Conservation (phyloP, 2,329 filamentous ascomycete species). For the Hypoxylon sp. region DNA sequence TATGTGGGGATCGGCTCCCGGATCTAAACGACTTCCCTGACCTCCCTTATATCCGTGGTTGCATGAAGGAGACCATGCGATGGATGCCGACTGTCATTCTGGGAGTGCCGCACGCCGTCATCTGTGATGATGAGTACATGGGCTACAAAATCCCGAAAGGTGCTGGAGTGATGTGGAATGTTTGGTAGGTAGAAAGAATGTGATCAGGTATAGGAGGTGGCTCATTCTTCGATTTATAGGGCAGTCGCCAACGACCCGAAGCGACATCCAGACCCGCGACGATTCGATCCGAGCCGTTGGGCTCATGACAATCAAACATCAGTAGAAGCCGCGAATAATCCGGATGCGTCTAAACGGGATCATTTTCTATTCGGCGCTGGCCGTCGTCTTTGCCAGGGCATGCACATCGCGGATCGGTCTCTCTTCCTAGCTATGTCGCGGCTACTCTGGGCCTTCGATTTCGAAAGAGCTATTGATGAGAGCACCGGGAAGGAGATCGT, state of each 20-base stretch:
- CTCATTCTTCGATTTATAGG: slow-evolving; percentile 49
- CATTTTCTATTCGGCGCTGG: slow-evolving; percentile 54
- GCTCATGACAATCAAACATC: slow-evolving; percentile 48
- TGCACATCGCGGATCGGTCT: slow-evolving; percentile 54
- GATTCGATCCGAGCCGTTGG: slow-evolving; percentile 60
- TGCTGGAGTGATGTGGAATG: slow-evolving; percentile 59
- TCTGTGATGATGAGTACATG: slow-evolving; percentile 56
- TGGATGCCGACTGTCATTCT: slow-evolving; percentile 62
- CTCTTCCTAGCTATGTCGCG: slow-evolving; percentile 59
- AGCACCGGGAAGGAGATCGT: slow-evolving; percentile 44
- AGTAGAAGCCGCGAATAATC: slow-evolving; percentile 55
- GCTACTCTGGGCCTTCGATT: slow-evolving; percentile 64
- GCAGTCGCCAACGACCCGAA: slow-evolving; percentile 63
- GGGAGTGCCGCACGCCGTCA: slow-evolving; percentile 58
- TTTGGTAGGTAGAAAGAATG: slow-evolving; percentile 53
- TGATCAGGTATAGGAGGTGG: not conserved
- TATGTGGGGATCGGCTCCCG: slow-evolving; percentile 62
- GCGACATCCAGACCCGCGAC: slow-evolving; percentile 58
- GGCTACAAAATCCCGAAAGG: slow-evolving; percentile 62
- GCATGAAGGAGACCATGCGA: slow-evolving; percentile 62
- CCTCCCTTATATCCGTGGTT: slow-evolving; percentile 64
- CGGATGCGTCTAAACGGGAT: slow-evolving; percentile 52
- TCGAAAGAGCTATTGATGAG: slow-evolving; percentile 49
- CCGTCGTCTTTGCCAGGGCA: slow-evolving; percentile 66
- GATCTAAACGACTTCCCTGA: slow-evolving; percentile 59